Percentiles rank a stretch among this genome's conserved stretches.
phyloP scores from a whole-genome alignment of 164 flowering plant species.

The Chimonanthus praecox region DNA sequence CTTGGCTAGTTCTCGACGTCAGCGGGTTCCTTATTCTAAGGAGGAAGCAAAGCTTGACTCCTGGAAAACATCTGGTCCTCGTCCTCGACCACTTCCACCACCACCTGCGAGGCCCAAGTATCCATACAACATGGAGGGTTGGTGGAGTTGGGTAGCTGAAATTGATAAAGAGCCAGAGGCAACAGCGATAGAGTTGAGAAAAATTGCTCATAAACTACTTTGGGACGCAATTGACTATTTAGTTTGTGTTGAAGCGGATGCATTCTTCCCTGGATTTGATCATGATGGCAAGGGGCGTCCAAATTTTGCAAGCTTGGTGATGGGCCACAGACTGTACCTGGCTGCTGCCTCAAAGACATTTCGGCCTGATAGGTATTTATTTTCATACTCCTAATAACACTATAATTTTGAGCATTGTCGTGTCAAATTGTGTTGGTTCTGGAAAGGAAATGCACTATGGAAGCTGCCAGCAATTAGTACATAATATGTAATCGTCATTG shows the following conservation, averaged over 20 bases:
- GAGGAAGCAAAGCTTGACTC: conserved; percentile 38
- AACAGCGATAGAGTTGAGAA: conserved; percentile 76
- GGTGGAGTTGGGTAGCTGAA: conserved; percentile 99
- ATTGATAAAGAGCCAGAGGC: conserved; percentile 88
- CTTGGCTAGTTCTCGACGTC: conserved; percentile 26
- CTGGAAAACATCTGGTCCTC: conserved; percentile 79
- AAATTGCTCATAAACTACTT: conserved; percentile 87
- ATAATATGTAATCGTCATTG: too few relatives aligned
- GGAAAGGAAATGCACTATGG: too few relatives aligned
- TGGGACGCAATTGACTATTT: conserved; percentile 96
- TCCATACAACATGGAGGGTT: conserved; percentile 85
- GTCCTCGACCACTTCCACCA: conserved; percentile 97
- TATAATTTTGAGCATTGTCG: neutral
- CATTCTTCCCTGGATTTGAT: conserved; percentile 86
- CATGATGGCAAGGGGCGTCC: conserved; percentile 93
- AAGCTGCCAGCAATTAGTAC: too few relatives aligned
- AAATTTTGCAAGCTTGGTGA: conserved; percentile 81
- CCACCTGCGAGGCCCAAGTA: conserved; percentile 88
- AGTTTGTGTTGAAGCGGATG: conserved; percentile 80
- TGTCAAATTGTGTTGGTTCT: too few relatives aligned
- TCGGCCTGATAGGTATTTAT: conserved; percentile 73
- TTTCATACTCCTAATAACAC: neutral
- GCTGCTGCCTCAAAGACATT: conserved; percentile 73
- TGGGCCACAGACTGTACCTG: conserved; percentile 89
- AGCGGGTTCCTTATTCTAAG: conserved; percentile 32